Conservation (phyloP, 495 filamentous ascomycete genomes). For the Letharia lupina region DNA sequence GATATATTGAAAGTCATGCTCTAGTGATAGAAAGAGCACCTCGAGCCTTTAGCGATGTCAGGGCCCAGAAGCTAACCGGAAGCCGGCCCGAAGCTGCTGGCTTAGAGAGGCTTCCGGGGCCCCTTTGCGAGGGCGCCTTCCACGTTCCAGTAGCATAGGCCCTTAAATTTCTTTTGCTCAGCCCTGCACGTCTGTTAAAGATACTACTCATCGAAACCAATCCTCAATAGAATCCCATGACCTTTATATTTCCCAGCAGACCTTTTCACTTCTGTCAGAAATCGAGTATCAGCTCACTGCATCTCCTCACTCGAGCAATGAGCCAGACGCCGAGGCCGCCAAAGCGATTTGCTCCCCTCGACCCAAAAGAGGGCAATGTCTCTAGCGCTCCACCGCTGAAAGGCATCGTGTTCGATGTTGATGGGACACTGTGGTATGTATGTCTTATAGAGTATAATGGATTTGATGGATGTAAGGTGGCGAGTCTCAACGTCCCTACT, state of each 20-base stretch:
- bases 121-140: background rate
- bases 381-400: constrained; percentile 50
- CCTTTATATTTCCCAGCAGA: too few relatives aligned
- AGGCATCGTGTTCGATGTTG: constrained; percentile 90
- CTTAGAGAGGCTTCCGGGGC: background rate
- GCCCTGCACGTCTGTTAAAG: too few relatives aligned
- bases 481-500: too few relatives aligned
- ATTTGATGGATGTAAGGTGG: background rate
- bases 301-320: constrained; percentile 7
- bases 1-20: background rate
- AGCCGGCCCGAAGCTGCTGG: background rate
- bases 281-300: background rate
- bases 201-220: too few relatives aligned
- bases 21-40: too few relatives aligned
- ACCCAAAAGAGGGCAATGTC: constrained; percentile 27
- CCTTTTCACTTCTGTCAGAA: background rate
- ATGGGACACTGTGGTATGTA: constrained; percentile 83
- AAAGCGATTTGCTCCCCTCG: constrained; percentile 48
- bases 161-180: too few relatives aligned
- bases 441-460: background rate
- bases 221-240: background rate
- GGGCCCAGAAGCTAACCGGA: background rate
- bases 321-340: constrained; percentile 10
- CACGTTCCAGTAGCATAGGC: too few relatives aligned
- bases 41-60: too few relatives aligned